Evolutionary conservation across 495 filamentous ascomycete species (phyloP), one percentile per base, ranked within the genome.

Genomic region (Talaromyces proteolyticus): DNA sequence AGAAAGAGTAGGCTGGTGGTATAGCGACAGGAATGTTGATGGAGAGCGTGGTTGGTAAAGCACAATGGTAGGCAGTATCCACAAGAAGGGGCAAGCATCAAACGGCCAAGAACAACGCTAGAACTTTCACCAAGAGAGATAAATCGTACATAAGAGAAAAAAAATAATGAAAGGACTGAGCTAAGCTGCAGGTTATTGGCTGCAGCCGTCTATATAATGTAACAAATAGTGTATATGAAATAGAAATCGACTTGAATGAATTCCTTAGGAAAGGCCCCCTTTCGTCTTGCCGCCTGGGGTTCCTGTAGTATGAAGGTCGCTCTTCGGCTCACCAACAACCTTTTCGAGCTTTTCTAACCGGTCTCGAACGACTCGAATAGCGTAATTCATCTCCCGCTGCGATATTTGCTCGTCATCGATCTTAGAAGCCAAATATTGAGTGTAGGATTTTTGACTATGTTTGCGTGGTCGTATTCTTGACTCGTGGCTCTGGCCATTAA

Each of bases 291-390:
- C 4, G 8, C 2, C 17, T 40, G 52, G 52, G 21, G 58, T 51
- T 3, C 53, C 53, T 11, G 54, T 29, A 23, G 29, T 43, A 11
- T 49, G 36, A 18, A 14, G 43, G 24, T 60, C 54, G 0, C 44
- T 50, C 62, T 75, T 78, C 55, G 74, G 81, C 59, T 76, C 74
- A 39, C 75, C 78, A 50, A 95, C 70, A 41, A 88, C 84, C 38
- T 71, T 72, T 62, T 92, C 92, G 43, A 97, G 67, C 3, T 81
- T 77, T 46, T 81, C 77, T 47, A 97, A 70, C 48, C 84, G 79
- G 68, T 93, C 86, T 63, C 96, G 87, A 21, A 91, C 95, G 12
- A 92, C 81, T 25, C 75, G 72, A 42, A 97, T 91, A 14, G 91
- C 91, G 59, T 91, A 84, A 56, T 86, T 81, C 48, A 98, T 75